Evolutionary conservation across 2,329 filamentous ascomycete species (phyloP).

Genomic region (Hypoxylon sp.): DNA sequence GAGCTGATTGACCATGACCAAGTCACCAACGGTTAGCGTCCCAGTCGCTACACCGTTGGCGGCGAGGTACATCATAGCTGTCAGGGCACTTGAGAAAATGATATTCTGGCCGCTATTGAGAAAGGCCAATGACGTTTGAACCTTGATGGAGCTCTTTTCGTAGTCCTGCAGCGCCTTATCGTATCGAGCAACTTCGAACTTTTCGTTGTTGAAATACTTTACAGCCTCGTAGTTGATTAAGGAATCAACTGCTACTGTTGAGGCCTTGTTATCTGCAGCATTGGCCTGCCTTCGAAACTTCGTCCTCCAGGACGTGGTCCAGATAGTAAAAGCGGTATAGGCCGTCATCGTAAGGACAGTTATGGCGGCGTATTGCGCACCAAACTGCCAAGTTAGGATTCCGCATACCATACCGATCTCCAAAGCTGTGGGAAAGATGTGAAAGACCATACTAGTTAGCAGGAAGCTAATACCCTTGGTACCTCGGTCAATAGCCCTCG

Average conservation of each 20-base stretch:
- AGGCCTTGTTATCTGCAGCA: conserved; percentile 94
- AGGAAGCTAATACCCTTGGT: conserved; percentile 99
- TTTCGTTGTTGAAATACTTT: conserved; percentile 99
- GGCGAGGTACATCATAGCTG: conserved; percentile 98
- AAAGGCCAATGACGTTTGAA: conserved; percentile 91
- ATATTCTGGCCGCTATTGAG: conserved; percentile 96
- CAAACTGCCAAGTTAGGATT: conserved; percentile 96
- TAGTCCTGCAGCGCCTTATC: conserved; percentile 88
- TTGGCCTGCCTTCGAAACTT: conserved; percentile 97
- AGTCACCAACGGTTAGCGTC: conserved; percentile 87
- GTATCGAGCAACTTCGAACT: conserved; percentile 91
- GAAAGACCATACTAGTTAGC: conserved; percentile 98
- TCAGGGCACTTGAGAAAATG: conserved; percentile 94
- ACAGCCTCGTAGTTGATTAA: conserved; percentile 99
- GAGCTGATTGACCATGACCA: conserved; percentile 99
- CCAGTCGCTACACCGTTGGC: conserved; percentile 88
- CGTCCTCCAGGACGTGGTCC: conserved; percentile 96
- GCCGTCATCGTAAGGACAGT: conserved; percentile 91
- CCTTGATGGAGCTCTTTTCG: conserved; percentile 95
- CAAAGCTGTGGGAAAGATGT: conserved; percentile 91
- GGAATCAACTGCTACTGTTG: conserved; percentile 95
- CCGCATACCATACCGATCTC: conserved; percentile 97
- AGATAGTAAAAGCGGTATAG: conserved; percentile 97
- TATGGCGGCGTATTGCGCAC: conserved; percentile 89
- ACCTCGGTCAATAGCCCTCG: conserved; percentile 92